Base-by-base conservation (phyloP, 139 green algal species). In the Chlamydomonas eustigma region DNA sequence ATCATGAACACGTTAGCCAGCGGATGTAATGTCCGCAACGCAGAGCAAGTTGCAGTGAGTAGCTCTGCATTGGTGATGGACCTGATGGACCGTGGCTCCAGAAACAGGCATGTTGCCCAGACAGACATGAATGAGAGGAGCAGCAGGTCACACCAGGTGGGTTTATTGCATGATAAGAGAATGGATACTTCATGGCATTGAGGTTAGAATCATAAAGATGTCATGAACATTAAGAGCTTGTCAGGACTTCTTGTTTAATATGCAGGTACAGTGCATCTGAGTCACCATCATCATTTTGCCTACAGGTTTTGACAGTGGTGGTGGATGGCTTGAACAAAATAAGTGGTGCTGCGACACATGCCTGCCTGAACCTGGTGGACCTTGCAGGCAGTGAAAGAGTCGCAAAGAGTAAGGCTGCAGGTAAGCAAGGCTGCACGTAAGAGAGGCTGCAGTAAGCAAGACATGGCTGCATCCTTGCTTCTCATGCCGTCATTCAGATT, bases 91-190 rank as follows among this genome's bases (percentile, higher is more conserved):
- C 64, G 74, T 30, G 93, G 92, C 4, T 73, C 80, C 0, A 69
- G 63, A 25, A 90, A 93, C 78, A 80, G 89, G 2, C 78, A 86
- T 32, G 88, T 86, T 0, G 91, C 87, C 0, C 88, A 91, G 64
- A 98, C 94, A 12, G 88, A 88, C 36, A 98, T 98, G 94, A 98
- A 98, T 82, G 87, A 94, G 78, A 66, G 83, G 28, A 85, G 76
- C 78, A 89, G 83, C 76, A 77, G 87, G 25, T 85, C 75, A 4
- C 81, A 86, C 74, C 81, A 86, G 74, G 67, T 80, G 33, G 6
- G 58, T 18, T n/a, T n/a, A n/a, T n/a, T n/a, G n/a, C n/a, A n/a
- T n/a, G n/a, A n/a, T n/a, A n/a, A n/a, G n/a, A n/a, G n/a, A n/a
- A n/a, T n/a, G n/a, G n/a, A n/a, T n/a, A n/a, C n/a, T n/a, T n/a